Conservation (phyloP, 164 flowering plant species). For the Stephania japonica region DNA sequence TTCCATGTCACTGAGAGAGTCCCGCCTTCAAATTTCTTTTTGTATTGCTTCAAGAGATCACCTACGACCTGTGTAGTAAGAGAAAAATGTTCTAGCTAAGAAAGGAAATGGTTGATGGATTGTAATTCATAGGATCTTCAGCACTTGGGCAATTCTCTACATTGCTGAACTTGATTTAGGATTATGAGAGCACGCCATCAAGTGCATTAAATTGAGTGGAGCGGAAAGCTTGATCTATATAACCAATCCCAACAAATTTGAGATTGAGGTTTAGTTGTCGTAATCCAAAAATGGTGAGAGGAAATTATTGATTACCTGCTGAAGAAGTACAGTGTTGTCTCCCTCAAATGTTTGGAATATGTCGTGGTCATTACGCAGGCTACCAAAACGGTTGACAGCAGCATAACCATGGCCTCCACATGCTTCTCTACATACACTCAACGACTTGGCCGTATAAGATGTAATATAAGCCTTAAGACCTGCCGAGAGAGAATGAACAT, state of each 20-base stretch:
- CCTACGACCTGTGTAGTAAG: slow-evolving; percentile 58
- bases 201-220: no score
- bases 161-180: no score
- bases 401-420: slow-evolving; percentile 98
- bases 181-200: no score
- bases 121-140: no score
- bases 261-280: no score
- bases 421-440: slow-evolving; percentile 84
- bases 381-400: slow-evolving; percentile 90
- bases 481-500: slow-evolving; percentile 88
- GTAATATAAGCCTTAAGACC: slow-evolving; percentile 93
- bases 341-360: slow-evolving; percentile 99
- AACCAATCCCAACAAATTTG: no score
- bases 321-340: slow-evolving; percentile 94
- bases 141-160: no score
- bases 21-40: slow-evolving; percentile 87
- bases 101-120: background rate
- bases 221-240: no score
- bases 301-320: slow-evolving; percentile 50
- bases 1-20: slow-evolving; percentile 87
- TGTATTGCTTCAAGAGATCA: slow-evolving; percentile 84
- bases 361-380: slow-evolving; percentile 90
- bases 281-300: background rate
- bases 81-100: background rate
- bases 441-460: slow-evolving; percentile 73